Evolutionary conservation across 805 yeast species (phyloP), one percentile per base, ranked within the genome.

Genomic region (Wickerhamiella azymoides): DNA sequence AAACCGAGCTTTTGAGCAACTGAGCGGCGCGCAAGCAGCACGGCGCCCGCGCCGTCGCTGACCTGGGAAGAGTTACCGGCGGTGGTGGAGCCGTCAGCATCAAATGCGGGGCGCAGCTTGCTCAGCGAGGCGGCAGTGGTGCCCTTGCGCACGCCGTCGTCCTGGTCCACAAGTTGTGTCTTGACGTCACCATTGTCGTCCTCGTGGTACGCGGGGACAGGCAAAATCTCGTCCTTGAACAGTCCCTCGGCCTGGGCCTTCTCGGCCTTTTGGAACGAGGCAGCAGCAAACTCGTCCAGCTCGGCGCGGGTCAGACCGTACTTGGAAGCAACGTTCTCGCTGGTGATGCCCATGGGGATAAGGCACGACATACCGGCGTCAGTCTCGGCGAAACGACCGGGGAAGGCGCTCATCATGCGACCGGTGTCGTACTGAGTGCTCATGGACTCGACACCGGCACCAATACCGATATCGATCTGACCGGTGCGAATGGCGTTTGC

Each of bases 11-110:
- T 66, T 62, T 81, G 77, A 18, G 98, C 98, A 48, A 81, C 70
- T 16, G 85, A 80, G 64, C 97, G 76, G 62, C 88, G 77, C 70
- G 84, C 81, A 50, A 89, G 70, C 47, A 89, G 63, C 1, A 83
- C 93, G 38, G 82, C 94, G 30, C 94, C 94, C 17, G 94, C 96
- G 59, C 97, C 97, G 62, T 89, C 97, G 24, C 93, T 78, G 37
- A 89, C 82, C 67, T 89, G 97, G 0, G 96, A 89, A 1, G 97
- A 84, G 64, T 89, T 89, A 57, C 97, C 97, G 28, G 97, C 97
- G 53, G 84, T 88, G 8, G 97, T 85, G 30, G 80, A 62, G 49
- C 97, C 97, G 53, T 79, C 79, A 50, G 76, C 72, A 57, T 72
- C 74, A 72, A 89, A 89, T 10, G 96, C 95, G 11, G 97, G 94